Evolutionary conservation across 257 asterid species (phyloP).

Genomic region (Apocynum venetum): DNA sequence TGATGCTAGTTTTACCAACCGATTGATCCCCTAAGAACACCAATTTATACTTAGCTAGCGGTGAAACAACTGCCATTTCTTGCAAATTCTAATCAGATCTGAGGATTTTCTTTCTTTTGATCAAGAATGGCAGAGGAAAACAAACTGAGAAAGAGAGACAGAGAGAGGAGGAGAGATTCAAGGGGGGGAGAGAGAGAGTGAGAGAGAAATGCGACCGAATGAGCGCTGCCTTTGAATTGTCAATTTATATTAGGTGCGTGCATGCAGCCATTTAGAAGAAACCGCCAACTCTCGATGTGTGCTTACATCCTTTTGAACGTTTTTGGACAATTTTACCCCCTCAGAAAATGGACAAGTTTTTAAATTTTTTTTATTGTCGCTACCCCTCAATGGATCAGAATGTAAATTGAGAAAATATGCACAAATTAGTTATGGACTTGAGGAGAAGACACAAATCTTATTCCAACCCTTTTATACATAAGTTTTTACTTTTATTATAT

Average conservation of each 20-base stretch:
- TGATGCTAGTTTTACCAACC: constrained; percentile 79
- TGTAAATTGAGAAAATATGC: no score
- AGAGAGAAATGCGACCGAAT: constrained; percentile 1
- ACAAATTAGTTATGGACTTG: no score
- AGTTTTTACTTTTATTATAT: no score
- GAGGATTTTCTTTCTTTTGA: not conserved
- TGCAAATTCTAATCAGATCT: constrained; percentile 10
- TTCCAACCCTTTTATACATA: no score
- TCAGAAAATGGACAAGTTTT: no score
- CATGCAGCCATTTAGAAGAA: constrained; percentile 10
- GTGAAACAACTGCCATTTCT: constrained; percentile 71
- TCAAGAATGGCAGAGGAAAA: constrained; percentile 4
- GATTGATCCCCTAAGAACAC: constrained; percentile 80
- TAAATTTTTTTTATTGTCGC: no score
- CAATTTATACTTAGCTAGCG: constrained; percentile 73
- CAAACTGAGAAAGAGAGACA: constrained; percentile 10
- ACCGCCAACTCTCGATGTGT: constrained; percentile 9
- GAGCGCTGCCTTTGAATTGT: constrained; percentile 18
- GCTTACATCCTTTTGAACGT: not conserved
- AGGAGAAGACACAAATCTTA: no score
- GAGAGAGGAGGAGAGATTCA: not conserved
- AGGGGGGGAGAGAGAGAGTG: constrained; percentile 10
- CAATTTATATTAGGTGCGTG: not conserved
- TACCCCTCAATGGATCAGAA: no score
- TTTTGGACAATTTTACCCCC: not conserved